Evolutionary conservation across 2,329 filamentous ascomycete species (phyloP).

Genomic region (Microcyclosporella mali): DNA sequence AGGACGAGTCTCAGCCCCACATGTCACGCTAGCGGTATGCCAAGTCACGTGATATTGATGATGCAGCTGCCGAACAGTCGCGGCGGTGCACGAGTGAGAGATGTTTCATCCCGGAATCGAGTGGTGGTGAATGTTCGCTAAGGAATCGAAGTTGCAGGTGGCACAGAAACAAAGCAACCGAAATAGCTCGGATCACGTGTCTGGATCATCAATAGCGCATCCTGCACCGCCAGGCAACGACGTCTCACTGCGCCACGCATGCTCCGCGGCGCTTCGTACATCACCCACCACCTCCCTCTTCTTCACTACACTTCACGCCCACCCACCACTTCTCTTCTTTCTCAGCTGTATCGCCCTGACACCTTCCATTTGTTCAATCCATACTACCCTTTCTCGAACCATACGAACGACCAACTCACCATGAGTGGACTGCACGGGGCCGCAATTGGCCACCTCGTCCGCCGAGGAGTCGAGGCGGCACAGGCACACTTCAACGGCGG

Average conservation of each 20-base stretch:
- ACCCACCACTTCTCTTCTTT: conserved; percentile 22
- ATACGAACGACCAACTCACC: no score
- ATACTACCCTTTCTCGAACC: neutral
- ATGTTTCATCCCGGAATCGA: no score
- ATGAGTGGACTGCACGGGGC: conserved; percentile 28
- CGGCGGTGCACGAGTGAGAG: no score
- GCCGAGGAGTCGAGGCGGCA: conserved; percentile 28
- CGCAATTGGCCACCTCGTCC: conserved; percentile 28
- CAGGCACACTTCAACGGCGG: conserved; percentile 22
- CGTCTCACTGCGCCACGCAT: no score
- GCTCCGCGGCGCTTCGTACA: no score
- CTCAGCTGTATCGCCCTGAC: conserved; percentile 28
- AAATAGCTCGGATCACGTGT: neutral
- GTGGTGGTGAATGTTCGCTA: no score
- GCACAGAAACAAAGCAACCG: neutral
- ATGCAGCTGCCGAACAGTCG: no score
- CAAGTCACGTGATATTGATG: no score
- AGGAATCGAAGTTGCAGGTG: neutral
- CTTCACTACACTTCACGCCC: neutral
- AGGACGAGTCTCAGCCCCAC: no score
- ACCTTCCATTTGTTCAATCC: neutral
- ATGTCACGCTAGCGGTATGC: no score
- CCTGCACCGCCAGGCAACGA: neutral
- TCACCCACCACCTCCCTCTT: neutral
- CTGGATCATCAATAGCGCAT: neutral